Conservation (phyloP, 177 flowering plant genomes). For the Vitis hybrid region DNA sequence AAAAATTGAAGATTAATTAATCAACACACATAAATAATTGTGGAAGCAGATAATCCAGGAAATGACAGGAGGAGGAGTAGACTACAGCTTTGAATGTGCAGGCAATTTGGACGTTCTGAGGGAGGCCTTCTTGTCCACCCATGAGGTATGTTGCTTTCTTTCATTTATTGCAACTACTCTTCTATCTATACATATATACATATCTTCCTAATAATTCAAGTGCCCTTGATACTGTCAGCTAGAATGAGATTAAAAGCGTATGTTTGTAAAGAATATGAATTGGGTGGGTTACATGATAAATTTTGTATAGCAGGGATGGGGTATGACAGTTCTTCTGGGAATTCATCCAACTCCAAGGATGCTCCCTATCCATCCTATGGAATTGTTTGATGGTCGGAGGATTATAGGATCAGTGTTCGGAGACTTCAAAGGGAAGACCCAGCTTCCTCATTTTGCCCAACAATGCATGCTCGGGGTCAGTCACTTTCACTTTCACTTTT, state of each 20-base stretch:
- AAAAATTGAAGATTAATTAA: not conserved
- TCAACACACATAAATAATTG: too few relatives aligned
- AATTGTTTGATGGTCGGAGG: conserved; percentile 56
- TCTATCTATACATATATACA: not conserved
- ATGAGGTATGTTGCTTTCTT: conserved; percentile 41
- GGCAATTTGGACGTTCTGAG: conserved; percentile 68
- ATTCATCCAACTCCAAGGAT: conserved; percentile 51
- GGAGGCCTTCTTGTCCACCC: conserved; percentile 72
- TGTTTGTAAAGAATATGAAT: not conserved
- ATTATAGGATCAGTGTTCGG: conserved; percentile 56
- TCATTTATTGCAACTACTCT: too few relatives aligned
- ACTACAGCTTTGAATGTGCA: conserved; percentile 74
- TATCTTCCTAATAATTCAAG: too few relatives aligned
- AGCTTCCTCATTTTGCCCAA: conserved; percentile 52
- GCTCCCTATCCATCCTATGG: conserved; percentile 81
- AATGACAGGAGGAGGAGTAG: conserved; percentile 68
- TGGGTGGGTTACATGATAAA: not conserved
- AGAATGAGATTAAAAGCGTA: too few relatives aligned
- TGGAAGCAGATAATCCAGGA: conserved; percentile 56
- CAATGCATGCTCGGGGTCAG: conserved; percentile 59
- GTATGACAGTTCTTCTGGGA: conserved; percentile 62
- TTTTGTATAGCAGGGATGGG: conserved; percentile 57
- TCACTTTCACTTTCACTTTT: not conserved
- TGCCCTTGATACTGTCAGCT: too few relatives aligned
- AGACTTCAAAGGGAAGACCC: conserved; percentile 67